Percentiles rank a stretch among this genome's conserved stretches.
These are phyloP conservation scores for Xylaria sp. DNA, from an alignment of 2,329 filamentous ascomycete genomes.

Conservation along the genomic window DNA sequence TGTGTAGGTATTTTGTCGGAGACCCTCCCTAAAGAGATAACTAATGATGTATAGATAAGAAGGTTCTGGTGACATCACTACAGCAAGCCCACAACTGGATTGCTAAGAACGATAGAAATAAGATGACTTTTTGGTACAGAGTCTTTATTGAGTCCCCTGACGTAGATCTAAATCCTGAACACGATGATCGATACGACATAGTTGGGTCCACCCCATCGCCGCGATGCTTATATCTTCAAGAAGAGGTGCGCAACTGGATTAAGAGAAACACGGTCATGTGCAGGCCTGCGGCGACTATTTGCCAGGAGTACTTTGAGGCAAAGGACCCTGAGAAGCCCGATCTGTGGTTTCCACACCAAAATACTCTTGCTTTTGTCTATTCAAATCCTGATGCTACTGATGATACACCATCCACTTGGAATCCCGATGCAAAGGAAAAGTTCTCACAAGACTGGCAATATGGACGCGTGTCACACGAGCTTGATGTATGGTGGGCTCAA, in stretches of 20 bases:
- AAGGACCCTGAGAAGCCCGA: conserved; percentile 56
- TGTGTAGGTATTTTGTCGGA: conserved; percentile 54
- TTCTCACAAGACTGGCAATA: conserved; percentile 64
- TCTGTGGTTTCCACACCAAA: conserved; percentile 53
- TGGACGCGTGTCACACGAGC: conserved; percentile 66
- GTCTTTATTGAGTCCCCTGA: conserved; percentile 62
- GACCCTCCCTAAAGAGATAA: background rate
- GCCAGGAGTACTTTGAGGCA: conserved; percentile 60
- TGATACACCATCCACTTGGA: conserved; percentile 56
- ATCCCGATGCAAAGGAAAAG: conserved; percentile 59
- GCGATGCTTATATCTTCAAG: conserved; percentile 61
- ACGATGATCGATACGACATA: conserved; percentile 56
- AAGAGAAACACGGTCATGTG: conserved; percentile 65
- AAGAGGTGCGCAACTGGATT: conserved; percentile 67
- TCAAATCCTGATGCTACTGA: conserved; percentile 50
- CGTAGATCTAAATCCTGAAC: conserved; percentile 54
- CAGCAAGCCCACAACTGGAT: conserved; percentile 74
- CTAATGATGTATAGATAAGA: conserved; percentile 58
- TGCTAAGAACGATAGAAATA: conserved; percentile 71
- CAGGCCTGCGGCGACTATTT: conserved; percentile 57
- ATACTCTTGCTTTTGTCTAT: conserved; percentile 63
- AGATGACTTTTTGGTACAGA: conserved; percentile 72
- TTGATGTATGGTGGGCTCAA: conserved; percentile 69
- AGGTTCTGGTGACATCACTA: conserved; percentile 67
- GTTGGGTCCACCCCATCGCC: conserved; percentile 58